These are phyloP conservation scores for Erysimum cheiranthoides DNA, from an alignment of 345 rosid species.

Conservation along the genomic window DNA sequence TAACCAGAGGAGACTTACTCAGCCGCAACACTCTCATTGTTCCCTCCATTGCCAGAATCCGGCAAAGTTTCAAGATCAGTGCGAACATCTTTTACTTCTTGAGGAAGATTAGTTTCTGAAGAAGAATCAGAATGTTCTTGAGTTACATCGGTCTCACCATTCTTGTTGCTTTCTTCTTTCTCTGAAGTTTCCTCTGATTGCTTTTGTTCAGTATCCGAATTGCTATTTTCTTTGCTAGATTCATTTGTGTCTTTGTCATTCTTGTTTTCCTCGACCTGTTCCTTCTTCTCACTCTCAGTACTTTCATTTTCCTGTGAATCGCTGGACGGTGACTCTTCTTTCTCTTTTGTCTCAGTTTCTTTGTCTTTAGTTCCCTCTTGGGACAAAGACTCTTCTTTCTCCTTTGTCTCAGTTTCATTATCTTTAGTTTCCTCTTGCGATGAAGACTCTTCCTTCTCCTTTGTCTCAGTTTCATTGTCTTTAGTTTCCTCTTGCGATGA, in stretches of 20 bases:
- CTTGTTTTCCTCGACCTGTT: constrained; percentile 43
- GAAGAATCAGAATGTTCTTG: constrained; percentile 47
- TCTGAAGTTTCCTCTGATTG: constrained; percentile 37
- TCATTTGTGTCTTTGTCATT: constrained; percentile 35
- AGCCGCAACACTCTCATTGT: constrained; percentile 50
- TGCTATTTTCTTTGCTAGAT: constrained; percentile 21
- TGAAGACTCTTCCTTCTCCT: constrained; percentile 1
- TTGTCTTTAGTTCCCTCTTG: neutral
- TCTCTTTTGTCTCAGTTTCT: neutral
- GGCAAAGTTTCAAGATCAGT: constrained; percentile 72
- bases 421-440: constrained; percentile 4
- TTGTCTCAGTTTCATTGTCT: neutral
- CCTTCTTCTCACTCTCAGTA: constrained; percentile 46
- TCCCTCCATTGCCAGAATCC: constrained; percentile 51
- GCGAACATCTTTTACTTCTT: constrained; percentile 60
- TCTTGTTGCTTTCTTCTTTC: constrained; percentile 46
- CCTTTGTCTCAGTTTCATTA: neutral
- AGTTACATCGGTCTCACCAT: constrained; percentile 45
- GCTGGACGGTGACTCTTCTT: constrained; percentile 36
- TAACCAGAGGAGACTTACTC: constrained; percentile 47
- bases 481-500: neutral
- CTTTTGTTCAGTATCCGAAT: constrained; percentile 23
- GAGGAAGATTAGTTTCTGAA: constrained; percentile 44
- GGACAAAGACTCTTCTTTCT: constrained; percentile 6
- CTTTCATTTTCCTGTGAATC: constrained; percentile 41